Base-by-base conservation (phyloP, 768 basidiomycete species). In the Phylloporus sp. region DNA sequence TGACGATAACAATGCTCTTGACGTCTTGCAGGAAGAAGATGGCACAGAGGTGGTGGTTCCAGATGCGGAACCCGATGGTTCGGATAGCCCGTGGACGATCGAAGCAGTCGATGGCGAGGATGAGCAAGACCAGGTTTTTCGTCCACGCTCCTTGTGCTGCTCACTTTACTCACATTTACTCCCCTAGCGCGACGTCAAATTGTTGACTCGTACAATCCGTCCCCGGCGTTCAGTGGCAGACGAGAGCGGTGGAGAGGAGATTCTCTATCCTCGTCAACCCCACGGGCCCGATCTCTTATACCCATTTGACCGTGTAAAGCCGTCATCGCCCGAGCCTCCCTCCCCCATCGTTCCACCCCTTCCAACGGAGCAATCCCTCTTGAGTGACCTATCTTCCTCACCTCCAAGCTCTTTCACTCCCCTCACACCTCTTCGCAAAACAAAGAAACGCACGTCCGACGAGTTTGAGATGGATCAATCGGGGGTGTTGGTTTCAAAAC, bases 191-290 rank as follows among this genome's bases (percentile, higher is more conserved):
- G 77, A 80, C 44, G 57, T 78, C 35, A 72, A 76, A 44, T 67
- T 72, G 8, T 62, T 76, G 36, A 64, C 76, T 29, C 80, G 79
- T 8, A 67, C 79, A 11, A 69, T 88, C 47, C 81, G 86, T 40
- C 63, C 73, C 40, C 77, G 78, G 28, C 81, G 80, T 50, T 92
- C 89, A 1, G 76, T 81, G 52, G 80, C 87, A 8, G 86, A 88
- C 57, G 91, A 92, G 69, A 92, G 90, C 61, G 91, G 91, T 5
- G 90, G 91, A 36, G 91, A 93, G 69, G 91, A 93, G 68, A 92
- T 93, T 53, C 72, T 93, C 24, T 93, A 93, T 68, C 89, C 90
- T 35, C 85, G 89, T 50, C 82, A 87, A 54, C 72, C 72, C 20
- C 59, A 60, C 36, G 61, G 55, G 9, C 36, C 60, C 15, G 65